Percentiles rank a stretch among this genome's conserved stretches.
Conservation (phyloP, 1,139 yeast genomes). For the Torulaspora pretoriensis region DNA sequence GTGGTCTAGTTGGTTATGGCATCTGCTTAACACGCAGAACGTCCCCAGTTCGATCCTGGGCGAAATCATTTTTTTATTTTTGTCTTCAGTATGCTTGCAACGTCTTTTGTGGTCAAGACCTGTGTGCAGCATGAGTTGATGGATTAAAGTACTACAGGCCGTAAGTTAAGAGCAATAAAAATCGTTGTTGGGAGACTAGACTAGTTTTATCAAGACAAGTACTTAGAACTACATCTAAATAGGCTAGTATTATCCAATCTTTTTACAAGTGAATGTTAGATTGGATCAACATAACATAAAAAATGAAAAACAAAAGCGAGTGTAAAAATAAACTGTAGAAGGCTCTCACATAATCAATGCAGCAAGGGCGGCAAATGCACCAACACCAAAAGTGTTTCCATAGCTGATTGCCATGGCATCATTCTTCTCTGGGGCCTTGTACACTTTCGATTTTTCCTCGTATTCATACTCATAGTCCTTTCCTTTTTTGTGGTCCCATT, state of each 20-base stretch:
- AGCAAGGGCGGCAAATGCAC: constrained; percentile 23
- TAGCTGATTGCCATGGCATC: constrained; percentile 10
- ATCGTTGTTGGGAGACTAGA: constrained; percentile 1
- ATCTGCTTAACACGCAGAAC: constrained; percentile 99
- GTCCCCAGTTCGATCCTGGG: constrained; percentile 99
- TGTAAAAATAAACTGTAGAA: background rate
- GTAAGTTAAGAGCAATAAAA: background rate
- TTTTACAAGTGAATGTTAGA: constrained; percentile 5
- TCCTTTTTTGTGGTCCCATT: constrained; percentile 4
- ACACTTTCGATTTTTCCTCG: background rate
- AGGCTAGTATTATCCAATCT: background rate
- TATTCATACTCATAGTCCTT: constrained; percentile 2
- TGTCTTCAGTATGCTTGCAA: too few relatives aligned
- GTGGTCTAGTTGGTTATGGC: constrained; percentile 99
- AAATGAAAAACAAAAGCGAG: background rate
- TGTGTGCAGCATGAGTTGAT: too few relatives aligned
- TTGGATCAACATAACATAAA: background rate
- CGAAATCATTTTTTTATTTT: constrained; percentile 57
- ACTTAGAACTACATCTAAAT: background rate
- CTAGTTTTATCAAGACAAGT: constrained; percentile 1
- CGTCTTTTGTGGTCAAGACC: too few relatives aligned
- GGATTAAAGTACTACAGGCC: too few relatives aligned
- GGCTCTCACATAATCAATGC: constrained; percentile 16
- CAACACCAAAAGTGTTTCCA: constrained; percentile 21
- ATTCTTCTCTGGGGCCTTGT: constrained; percentile 6